Evolutionary conservation across 2,329 filamentous ascomycete species (phyloP).

Genomic region (Colletotrichum destructivum): DNA sequence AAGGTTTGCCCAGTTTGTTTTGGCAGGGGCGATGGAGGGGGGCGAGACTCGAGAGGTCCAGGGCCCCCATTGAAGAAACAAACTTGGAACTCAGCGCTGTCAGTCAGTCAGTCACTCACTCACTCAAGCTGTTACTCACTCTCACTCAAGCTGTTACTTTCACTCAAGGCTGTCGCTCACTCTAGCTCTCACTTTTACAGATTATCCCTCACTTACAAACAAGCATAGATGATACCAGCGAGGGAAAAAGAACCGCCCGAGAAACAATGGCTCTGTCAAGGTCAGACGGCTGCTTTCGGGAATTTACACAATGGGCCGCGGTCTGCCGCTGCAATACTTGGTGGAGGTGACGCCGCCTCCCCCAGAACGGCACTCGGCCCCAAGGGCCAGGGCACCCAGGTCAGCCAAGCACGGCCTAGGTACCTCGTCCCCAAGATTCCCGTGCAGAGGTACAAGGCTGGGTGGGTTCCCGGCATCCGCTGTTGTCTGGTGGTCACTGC

Average conservation of each 20-base stretch:
- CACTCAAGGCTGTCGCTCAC: too few species aligned
- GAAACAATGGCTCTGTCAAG: background rate
- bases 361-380: constrained; percentile 22
- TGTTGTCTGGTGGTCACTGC: constrained; percentile 6
- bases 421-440: constrained; percentile 29
- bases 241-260: background rate
- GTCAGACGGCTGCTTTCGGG: constrained; percentile 27
- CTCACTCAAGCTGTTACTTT: background rate
- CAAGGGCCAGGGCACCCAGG: constrained; percentile 5
- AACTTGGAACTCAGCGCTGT: background rate
- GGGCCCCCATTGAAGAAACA: constrained; percentile 14
- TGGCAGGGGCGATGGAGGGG: too few species aligned
- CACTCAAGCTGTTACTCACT: background rate
- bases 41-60: too few species aligned
- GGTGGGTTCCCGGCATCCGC: constrained; percentile 6
- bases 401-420: constrained; percentile 6
- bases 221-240: background rate
- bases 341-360: background rate
- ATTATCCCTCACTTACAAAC: background rate
- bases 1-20: background rate
- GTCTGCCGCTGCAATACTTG: too few species aligned
- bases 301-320: background rate
- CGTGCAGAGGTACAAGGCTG: constrained; percentile 20
- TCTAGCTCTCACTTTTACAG: too few species aligned
- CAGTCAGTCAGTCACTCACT: background rate